phyloP scores from a whole-genome alignment of 2,329 filamentous ascomycete species.

The Malbranchea zuffiana region DNA sequence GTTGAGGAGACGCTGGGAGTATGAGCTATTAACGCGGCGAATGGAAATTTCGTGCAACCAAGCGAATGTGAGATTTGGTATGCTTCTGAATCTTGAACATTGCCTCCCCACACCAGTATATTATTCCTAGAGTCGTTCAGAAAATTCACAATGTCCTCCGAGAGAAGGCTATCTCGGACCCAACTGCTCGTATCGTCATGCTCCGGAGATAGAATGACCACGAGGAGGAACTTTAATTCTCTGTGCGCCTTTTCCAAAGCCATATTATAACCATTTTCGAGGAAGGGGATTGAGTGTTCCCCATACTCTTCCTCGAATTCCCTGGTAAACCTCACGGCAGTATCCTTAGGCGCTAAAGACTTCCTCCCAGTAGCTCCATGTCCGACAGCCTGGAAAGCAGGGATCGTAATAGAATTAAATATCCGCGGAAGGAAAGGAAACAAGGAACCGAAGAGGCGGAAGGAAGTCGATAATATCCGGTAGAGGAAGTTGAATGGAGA shows the following conservation, averaged over 20 bases:
- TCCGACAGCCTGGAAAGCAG: conserved; percentile 35
- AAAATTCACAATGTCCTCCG: conserved; percentile 61
- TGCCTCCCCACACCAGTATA: conserved; percentile 84
- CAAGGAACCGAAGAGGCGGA: conserved; percentile 64
- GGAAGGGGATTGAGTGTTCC: conserved; percentile 54
- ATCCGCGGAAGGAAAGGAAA: conserved; percentile 68
- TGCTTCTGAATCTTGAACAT: conserved; percentile 82
- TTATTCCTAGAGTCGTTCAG: conserved; percentile 65
- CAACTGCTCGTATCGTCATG: conserved; percentile 85
- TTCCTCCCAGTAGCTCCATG: conserved; percentile 58
- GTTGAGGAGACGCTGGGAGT: conserved; percentile 74
- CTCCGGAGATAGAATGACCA: conserved; percentile 79
- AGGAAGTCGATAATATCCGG: conserved; percentile 53
- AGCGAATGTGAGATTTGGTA: conserved; percentile 86
- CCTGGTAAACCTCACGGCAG: conserved; percentile 74
- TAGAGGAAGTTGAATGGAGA: conserved; percentile 73
- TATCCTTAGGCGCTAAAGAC: conserved; percentile 73
- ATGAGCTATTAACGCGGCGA: conserved; percentile 73
- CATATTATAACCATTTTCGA: conserved; percentile 82
- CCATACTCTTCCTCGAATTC: conserved; percentile 96
- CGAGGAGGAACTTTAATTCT: conserved; percentile 82
- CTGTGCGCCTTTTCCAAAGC: conserved; percentile 82
- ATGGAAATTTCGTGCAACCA: conserved; percentile 85
- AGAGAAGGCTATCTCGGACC: conserved; percentile 68
- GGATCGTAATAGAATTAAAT: conserved; percentile 37